Conservation (phyloP, 352 stramenopile species). For the Phytophthora pisi region DNA sequence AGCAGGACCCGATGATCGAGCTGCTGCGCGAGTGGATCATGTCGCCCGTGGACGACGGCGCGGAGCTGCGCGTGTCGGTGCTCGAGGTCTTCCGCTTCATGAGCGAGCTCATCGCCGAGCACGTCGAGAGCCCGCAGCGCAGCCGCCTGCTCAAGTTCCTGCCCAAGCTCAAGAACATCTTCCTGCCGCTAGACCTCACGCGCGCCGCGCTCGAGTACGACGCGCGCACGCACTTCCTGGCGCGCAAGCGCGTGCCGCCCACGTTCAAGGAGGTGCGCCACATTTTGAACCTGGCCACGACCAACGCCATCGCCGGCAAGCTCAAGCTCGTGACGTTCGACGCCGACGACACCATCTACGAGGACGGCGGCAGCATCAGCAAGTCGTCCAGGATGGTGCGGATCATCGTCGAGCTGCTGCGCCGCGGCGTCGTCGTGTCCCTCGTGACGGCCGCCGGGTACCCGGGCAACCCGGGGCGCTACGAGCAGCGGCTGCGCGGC, state of each 20-base stretch:
- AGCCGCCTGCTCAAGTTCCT: conserved; percentile 71
- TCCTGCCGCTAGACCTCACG: conserved; percentile 74
- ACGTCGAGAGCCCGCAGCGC: conserved; percentile 45
- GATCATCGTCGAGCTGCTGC: conserved; percentile 73
- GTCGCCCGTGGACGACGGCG: conserved; percentile 60
- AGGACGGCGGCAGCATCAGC: conserved; percentile 78
- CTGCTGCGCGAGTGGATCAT: conserved; percentile 88
- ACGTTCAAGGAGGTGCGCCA: conserved; percentile 89
- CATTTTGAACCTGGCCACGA: conserved; percentile 82
- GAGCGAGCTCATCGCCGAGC: conserved; percentile 78
- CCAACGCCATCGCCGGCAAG: conserved; percentile 70
- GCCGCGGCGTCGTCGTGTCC: conserved; percentile 75
- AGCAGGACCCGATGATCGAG: conserved; percentile 88
- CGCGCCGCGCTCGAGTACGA: conserved; percentile 74
- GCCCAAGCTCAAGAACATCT: conserved; percentile 68
- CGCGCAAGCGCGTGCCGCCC: conserved; percentile 79
- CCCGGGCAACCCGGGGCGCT: conserved; percentile 61
- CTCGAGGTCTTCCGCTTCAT: conserved; percentile 76
- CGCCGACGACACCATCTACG: conserved; percentile 89
- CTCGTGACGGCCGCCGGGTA: conserved; percentile 87
- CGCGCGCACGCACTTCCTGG: conserved; percentile 67
- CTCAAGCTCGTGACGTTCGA: conserved; percentile 89
- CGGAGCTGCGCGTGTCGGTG: conserved; percentile 65
- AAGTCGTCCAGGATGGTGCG: conserved; percentile 71
- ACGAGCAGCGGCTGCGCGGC: conserved; percentile 77